Percentiles rank a stretch among this genome's conserved stretches.
phyloP scores from a whole-genome alignment of 495 filamentous ascomycete species.

The Penicillium silybi region DNA sequence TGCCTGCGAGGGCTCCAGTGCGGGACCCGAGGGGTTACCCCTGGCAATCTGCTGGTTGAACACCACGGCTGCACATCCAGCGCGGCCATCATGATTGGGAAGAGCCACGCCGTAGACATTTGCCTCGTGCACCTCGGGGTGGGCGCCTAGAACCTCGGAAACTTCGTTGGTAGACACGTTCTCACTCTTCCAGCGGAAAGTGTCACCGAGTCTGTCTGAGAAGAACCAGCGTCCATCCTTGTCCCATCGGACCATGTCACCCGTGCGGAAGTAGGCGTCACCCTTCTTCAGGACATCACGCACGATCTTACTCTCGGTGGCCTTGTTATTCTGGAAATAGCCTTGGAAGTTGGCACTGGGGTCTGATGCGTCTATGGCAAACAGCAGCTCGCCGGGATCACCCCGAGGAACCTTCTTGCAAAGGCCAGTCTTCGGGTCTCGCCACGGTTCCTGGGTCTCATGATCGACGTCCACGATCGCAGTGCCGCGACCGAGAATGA shows the following conservation, averaged over 20 bases:
- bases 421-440: slow-evolving; percentile 69
- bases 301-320: slow-evolving; percentile 75
- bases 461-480: slow-evolving; percentile 70
- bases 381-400: slow-evolving; percentile 78
- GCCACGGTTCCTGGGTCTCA: slow-evolving; percentile 64
- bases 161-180: slow-evolving; percentile 85
- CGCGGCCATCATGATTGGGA: slow-evolving; percentile 80
- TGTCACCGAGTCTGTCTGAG: slow-evolving; percentile 87
- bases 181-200: slow-evolving; percentile 93
- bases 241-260: slow-evolving; percentile 75
- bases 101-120: slow-evolving; percentile 87
- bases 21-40: slow-evolving; percentile 19
- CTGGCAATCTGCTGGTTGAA: slow-evolving; percentile 42
- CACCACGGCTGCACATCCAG: slow-evolving; percentile 74
- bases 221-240: slow-evolving; percentile 75
- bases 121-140: slow-evolving; percentile 66
- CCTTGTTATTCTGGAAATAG: slow-evolving; percentile 74
- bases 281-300: slow-evolving; percentile 73
- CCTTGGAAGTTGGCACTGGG: slow-evolving; percentile 72
- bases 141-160: slow-evolving; percentile 62
- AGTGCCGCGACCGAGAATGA: slow-evolving; percentile 47
- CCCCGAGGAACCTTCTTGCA: slow-evolving; percentile 57
- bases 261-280: slow-evolving; percentile 83
- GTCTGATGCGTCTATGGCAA: slow-evolving; percentile 62
- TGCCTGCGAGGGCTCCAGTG: slow-evolving; percentile 32